These are phyloP conservation scores for Lippia alba DNA, from an alignment of 305 asterid genomes.

Conservation along the genomic window DNA sequence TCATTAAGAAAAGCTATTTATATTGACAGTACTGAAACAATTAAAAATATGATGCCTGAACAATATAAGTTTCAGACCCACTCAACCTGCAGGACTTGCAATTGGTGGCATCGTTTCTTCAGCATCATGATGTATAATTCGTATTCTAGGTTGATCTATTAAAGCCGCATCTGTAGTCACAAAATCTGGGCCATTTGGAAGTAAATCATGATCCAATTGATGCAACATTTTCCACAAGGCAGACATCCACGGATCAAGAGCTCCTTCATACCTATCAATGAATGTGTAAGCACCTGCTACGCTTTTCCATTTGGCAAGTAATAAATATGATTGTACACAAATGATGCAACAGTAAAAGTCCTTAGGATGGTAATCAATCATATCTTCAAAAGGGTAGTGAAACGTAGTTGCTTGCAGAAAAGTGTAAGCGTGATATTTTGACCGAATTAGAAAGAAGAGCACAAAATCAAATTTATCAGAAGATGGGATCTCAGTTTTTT, in stretches of 20 bases:
- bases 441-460: background rate
- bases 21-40: slow-evolving; percentile 18
- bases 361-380: slow-evolving; percentile 24
- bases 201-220: slow-evolving; percentile 53
- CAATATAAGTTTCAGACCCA: slow-evolving; percentile 32
- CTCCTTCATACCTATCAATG: slow-evolving; percentile 85
- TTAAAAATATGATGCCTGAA: background rate
- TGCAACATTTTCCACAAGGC: slow-evolving; percentile 72
- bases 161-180: slow-evolving; percentile 48
- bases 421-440: slow-evolving; percentile 6
- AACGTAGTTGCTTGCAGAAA: background rate
- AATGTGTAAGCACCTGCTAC: slow-evolving; percentile 20
- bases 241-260: slow-evolving; percentile 94
- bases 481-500: background rate
- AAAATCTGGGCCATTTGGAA: slow-evolving; percentile 71
- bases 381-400: slow-evolving; percentile 17
- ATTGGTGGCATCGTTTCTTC: slow-evolving; percentile 44
- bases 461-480: slow-evolving; percentile 6
- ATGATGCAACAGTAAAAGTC: background rate
- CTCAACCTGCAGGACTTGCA: slow-evolving; percentile 59
- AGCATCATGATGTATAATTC: slow-evolving; percentile 59
- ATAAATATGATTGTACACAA: slow-evolving; percentile 7
- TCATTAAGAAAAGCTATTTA: slow-evolving; percentile 17
- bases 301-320: slow-evolving; percentile 23
- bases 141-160: slow-evolving; percentile 74